Conservation (phyloP, 2,329 filamentous ascomycete genomes). For the Endocalyx cinctus region DNA sequence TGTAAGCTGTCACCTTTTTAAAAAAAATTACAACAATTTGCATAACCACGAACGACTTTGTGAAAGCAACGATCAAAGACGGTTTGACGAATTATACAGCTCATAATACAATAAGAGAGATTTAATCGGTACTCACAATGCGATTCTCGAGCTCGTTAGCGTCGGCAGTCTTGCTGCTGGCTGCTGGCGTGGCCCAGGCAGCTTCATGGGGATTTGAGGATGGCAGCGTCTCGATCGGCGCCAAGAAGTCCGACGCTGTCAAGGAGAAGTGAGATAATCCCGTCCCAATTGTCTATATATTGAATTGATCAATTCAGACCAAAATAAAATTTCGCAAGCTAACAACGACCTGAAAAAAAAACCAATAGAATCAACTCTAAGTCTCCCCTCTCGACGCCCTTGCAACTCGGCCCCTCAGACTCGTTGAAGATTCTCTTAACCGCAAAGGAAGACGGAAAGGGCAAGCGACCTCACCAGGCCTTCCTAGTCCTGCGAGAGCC, state of each 20-base stretch:
- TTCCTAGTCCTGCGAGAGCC: constrained; percentile 80
- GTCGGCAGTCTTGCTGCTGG: constrained; percentile 40
- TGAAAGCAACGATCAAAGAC: too few species aligned
- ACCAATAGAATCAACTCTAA: constrained; percentile 51
- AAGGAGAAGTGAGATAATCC: constrained; percentile 60
- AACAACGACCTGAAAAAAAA: constrained; percentile 4
- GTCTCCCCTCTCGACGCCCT: constrained; percentile 55
- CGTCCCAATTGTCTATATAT: not conserved
- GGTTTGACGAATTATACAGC: too few species aligned
- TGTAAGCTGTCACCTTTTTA: too few species aligned
- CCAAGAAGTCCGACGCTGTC: constrained; percentile 58
- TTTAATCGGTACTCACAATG: too few species aligned
- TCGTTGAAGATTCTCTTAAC: constrained; percentile 79
- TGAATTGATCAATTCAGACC: not conserved
- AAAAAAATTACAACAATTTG: too few species aligned
- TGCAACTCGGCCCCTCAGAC: constrained; percentile 64
- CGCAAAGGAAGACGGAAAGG: constrained; percentile 70
- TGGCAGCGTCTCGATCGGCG: constrained; percentile 60
- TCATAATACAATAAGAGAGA: too few species aligned
- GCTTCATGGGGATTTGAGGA: constrained; percentile 71
- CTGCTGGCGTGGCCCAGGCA: constrained; percentile 47
- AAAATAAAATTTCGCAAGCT: not conserved
- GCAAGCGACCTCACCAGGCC: constrained; percentile 87
- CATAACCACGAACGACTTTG: too few species aligned
- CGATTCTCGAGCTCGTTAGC: constrained; percentile 35